Conservation (phyloP, 2,329 filamentous ascomycete species). For the Orbilia quercus region DNA sequence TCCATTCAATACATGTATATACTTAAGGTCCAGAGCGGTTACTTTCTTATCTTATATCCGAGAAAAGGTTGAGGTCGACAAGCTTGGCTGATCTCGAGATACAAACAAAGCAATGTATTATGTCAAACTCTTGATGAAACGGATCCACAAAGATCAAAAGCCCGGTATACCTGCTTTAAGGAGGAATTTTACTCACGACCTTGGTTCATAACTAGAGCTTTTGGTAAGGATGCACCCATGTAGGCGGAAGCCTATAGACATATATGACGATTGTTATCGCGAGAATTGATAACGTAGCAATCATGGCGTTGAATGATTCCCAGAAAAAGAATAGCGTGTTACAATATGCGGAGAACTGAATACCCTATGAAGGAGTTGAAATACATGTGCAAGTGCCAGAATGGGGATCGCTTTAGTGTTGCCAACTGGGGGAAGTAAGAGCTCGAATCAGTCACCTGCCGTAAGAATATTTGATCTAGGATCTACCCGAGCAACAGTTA, state of each 20-base stretch:
- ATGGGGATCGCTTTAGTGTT: conserved; percentile 33
- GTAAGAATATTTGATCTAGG: conserved; percentile 25
- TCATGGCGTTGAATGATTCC: conserved; percentile 15
- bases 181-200: conserved; percentile 4
- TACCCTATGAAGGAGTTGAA: conserved; percentile 17
- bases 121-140: conserved; percentile 41
- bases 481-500: conserved; percentile 21
- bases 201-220: conserved; percentile 12
- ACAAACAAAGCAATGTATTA: conserved; percentile 11
- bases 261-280: conserved; percentile 38
- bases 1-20: too few species aligned
- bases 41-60: conserved; percentile 17
- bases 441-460: conserved; percentile 22
- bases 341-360: neutral
- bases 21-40: too few species aligned
- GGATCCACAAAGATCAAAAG: conserved; percentile 9
- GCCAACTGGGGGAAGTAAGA: conserved; percentile 33
- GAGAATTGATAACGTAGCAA: conserved; percentile 32
- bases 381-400: conserved; percentile 29
- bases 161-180: conserved; percentile 34
- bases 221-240: conserved; percentile 10
- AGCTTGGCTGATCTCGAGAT: neutral
- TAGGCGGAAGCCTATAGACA: neutral
- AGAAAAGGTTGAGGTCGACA: neutral
- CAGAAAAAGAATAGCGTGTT: conserved; percentile 15